Evolutionary conservation across 371 early-diverging fungal genomes (phyloP).

Genomic region (Apophysomyces variabilis): DNA sequence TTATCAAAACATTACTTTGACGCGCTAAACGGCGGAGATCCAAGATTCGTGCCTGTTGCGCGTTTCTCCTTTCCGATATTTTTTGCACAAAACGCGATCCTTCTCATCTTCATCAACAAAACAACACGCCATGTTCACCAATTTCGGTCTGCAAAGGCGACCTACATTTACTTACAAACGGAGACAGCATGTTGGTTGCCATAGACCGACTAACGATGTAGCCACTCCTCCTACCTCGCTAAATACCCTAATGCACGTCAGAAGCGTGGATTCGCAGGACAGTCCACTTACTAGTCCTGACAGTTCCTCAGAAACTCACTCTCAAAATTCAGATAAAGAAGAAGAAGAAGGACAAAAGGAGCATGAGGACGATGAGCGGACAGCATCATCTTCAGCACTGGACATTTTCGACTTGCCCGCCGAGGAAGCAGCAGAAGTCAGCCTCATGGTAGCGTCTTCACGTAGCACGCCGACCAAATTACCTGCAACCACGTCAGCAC

Average conservation of each 20-base stretch:
- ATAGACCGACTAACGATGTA: neutral
- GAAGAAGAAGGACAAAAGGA: neutral
- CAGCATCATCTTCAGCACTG: neutral
- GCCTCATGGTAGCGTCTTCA: slow-evolving; percentile 11
- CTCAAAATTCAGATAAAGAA: neutral
- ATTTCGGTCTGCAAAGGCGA: slow-evolving; percentile 9
- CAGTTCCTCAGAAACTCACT: neutral
- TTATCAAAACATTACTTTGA: neutral
- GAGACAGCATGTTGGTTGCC: neutral
- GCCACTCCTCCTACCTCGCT: neutral
- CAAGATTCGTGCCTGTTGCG: slow-evolving; percentile 1
- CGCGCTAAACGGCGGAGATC: neutral
- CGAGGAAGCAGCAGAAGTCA: slow-evolving; percentile 4
- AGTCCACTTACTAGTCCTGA: neutral
- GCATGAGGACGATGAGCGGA: neutral
- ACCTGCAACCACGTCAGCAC: neutral
- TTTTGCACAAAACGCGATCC: neutral
- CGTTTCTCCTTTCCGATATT: slow-evolving; percentile 4
- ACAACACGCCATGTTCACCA: slow-evolving; percentile 5
- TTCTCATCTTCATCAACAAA: neutral
- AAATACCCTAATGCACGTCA: neutral
- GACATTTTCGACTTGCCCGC: slow-evolving; percentile 16
- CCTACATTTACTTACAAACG: slow-evolving; percentile 21
- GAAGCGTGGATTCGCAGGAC: neutral
- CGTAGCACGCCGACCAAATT: neutral